A percentile compares a stretch with the other conserved stretches of the same genome.
phyloP scores from a whole-genome alignment of 495 filamentous ascomycete genomes.

The Penicillium flavigenum region DNA sequence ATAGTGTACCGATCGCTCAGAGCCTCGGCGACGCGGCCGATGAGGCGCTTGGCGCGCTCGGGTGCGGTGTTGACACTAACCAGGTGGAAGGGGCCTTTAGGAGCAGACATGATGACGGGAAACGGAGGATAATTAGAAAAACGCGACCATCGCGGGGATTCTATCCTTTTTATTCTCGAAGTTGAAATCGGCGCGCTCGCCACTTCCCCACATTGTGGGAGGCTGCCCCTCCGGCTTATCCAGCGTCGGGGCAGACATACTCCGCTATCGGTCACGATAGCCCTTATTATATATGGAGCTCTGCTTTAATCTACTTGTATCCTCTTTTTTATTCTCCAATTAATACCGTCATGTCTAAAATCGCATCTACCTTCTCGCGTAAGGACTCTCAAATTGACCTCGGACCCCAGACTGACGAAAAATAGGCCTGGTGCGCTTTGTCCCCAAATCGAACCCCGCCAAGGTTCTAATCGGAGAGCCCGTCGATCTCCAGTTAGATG shows the following conservation, averaged over 20 bases:
- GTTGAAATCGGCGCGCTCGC: conserved; percentile 13
- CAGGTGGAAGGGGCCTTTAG: conserved; percentile 58
- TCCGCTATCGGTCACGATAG: conserved; percentile 11
- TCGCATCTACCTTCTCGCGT: conserved; percentile 48
- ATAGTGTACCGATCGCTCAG: conserved; percentile 62
- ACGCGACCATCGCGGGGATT: conserved; percentile 18
- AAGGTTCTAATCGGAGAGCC: conserved; percentile 59
- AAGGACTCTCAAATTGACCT: conserved; percentile 10
- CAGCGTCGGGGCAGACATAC: conserved; percentile 24
- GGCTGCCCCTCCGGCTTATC: conserved; percentile 19
- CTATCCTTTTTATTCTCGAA: conserved; percentile 21
- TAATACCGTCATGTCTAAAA: conserved; percentile 36
- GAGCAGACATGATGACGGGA: conserved; percentile 41
- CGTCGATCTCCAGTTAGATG: conserved; percentile 49
- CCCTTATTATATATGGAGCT: not conserved
- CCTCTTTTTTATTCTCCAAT: conserved; percentile 3
- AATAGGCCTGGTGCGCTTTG: conserved; percentile 59
- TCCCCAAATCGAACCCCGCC: conserved; percentile 50
- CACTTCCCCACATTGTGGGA: conserved; percentile 27
- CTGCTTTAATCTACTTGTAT: not conserved
- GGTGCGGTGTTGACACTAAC: conserved; percentile 70
- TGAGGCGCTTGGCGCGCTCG: conserved; percentile 60
- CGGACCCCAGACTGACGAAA: conserved; percentile 9
- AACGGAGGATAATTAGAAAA: conserved; percentile 1
- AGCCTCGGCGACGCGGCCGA: conserved; percentile 57